Base-by-base conservation (phyloP, 345 rosid genomes). In the Moringa oleifera region DNA sequence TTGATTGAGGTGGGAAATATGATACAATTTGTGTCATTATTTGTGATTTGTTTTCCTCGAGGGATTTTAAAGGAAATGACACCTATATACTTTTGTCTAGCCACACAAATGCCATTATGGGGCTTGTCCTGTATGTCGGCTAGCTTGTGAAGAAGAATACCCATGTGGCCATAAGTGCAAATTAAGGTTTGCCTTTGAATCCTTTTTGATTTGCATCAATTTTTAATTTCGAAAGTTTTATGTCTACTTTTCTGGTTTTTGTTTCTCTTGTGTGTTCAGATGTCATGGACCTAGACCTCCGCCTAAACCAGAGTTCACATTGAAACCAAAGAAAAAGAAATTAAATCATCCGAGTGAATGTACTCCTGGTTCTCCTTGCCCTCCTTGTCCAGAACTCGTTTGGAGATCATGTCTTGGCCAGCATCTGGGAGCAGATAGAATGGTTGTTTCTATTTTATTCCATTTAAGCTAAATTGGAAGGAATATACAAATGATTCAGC, bases 21-120 rank as follows among this genome's bases (percentile, higher is more conserved):
- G 12, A 16, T 15, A 41, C 47, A 4, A 20, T 28, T 12, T 49
- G 16, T 33, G 51, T 41, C 51, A 50, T 46, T 41, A 41, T 41
- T 41, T 19, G 7, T 11, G 24, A 16, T 56, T 25, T 64, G 2
- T 71, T 47, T 21, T 55, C 24, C 37, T 75, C 10, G 55, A 51
- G 47, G 12, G 25, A 16, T 45, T 57, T 70, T 22, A 33, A 17
- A 50, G 37, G 23, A 4, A 46, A 22, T 25, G 66, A 47, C 25
- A 36, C 20, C 55, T 18, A 21, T 69, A 28, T 75, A 47, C 51
- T 60, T 63, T 70, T 63, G 49, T 78, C 78, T 80, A 90, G 94
- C 83, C 84, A 13, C 98, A 90, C 71, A 86, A 77, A 79, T 93
- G 98, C 68, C 98, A 93, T 71, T 88, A 93, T 73, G 97, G 97